Base-by-base conservation (phyloP, 1,284 basidiomycete species). In the Heterobasidion parviporum region DNA sequence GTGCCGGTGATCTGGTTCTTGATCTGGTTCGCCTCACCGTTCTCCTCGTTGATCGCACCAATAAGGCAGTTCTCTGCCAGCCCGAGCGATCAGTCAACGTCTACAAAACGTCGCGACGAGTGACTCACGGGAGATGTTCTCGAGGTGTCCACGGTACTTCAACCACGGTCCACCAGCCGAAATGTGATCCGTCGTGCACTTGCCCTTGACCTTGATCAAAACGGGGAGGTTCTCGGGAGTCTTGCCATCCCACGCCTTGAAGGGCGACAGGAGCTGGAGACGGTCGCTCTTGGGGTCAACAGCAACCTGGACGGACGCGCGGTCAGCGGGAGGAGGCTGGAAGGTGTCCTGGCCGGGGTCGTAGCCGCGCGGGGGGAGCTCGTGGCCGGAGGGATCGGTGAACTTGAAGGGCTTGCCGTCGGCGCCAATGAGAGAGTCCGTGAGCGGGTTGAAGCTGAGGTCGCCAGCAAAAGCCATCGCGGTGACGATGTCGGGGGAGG, bases 381-480 rank as follows among this genome's bases (percentile, higher is more conserved):
- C 94, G 66, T 87, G 78, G 63, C 96, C 97, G 58, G 79, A 74
- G 56, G 96, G 96, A 67, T 90, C 86, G 33, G 87, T 82, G 80
- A 99, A 98, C 81, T 91, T 95, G 90, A 99, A 99, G 62, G 86
- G 81, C 76, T 98, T 98, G 81, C 96, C 96, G 71, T 98, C 93
- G 59, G 89, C 70, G 59, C 93, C 94, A 62, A 75, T 87, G 69
- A 99, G 85, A 47, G 85, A 76, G 78, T 99, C 97, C 57, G 89
- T 94, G 62, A 98, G 70, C 43, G 96, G 97, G 86, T 99, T 99
- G 83, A 99, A 99, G 61, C 90, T 87, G 66, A 99, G 87, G 63
- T 83, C 79, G 61, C 96, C 97, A 61, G 92, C 93, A 72, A 98
- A 98, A 59, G 90, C 87, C 82, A 99, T 88, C 62, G 97, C 96